These are phyloP conservation scores for Phytophthora aleatoria DNA, from an alignment of 352 stramenopile species.

Conservation along the genomic window DNA sequence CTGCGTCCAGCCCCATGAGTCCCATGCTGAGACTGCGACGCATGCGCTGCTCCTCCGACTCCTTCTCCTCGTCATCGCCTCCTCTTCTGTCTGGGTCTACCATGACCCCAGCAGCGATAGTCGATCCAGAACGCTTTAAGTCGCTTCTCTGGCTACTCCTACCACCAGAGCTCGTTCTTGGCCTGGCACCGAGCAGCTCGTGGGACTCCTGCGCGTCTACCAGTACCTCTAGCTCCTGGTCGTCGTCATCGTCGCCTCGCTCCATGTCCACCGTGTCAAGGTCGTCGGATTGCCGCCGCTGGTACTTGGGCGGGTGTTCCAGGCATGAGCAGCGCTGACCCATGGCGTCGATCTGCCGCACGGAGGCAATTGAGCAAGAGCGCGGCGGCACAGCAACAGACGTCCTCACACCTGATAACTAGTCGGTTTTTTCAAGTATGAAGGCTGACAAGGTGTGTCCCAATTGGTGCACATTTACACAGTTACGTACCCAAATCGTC, in stretches of 20 bases:
- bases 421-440: not conserved
- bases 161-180: slow-evolving; percentile 10
- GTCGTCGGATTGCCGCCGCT: slow-evolving; percentile 64
- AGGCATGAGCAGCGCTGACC: slow-evolving; percentile 80
- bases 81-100: slow-evolving; percentile 10
- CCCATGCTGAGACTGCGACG: slow-evolving; percentile 27
- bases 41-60: slow-evolving; percentile 27
- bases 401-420: slow-evolving; percentile 21
- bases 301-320: slow-evolving; percentile 63
- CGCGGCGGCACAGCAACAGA: not conserved
- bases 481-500: too few relatives aligned
- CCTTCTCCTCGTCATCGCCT: slow-evolving; percentile 30
- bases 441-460: too few relatives aligned
- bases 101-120: slow-evolving; percentile 9
- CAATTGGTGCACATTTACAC: too few relatives aligned
- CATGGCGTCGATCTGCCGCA: slow-evolving; percentile 40
- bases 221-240: slow-evolving; percentile 36
- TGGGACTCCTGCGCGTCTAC: slow-evolving; percentile 33
- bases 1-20: slow-evolving; percentile 31
- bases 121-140: slow-evolving; percentile 24
- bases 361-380: slow-evolving; percentile 12
- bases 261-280: slow-evolving; percentile 40
- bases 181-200: slow-evolving; percentile 48
- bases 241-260: slow-evolving; percentile 28
- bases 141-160: slow-evolving; percentile 17